These are phyloP conservation scores for Yamadazyma dushanensis DNA, from an alignment of 1,139 yeast genomes.

Conservation along the genomic window DNA sequence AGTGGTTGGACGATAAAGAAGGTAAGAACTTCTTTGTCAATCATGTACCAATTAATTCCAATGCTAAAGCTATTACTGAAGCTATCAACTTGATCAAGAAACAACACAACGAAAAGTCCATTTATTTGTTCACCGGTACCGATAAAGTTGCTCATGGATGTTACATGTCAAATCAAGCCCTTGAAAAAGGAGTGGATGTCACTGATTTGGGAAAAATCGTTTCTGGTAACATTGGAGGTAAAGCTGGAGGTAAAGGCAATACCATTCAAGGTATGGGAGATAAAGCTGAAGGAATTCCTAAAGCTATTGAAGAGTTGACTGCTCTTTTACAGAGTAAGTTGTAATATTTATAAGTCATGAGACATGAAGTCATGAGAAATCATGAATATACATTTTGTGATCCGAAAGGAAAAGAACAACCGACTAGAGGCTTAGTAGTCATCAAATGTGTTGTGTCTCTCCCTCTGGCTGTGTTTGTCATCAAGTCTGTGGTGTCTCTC, in stretches of 20 bases:
- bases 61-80: conserved; percentile 92
- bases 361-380: too few species aligned
- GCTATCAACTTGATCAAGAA: conserved; percentile 84
- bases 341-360: conserved; percentile 17
- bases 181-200: conserved; percentile 74
- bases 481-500: too few species aligned
- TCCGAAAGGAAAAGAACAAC: too few species aligned
- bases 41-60: conserved; percentile 69
- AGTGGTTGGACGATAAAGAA: conserved; percentile 54
- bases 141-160: conserved; percentile 95
- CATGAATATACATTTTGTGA: too few species aligned
- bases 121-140: conserved; percentile 80
- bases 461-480: too few species aligned
- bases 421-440: too few species aligned
- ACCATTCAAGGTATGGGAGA: conserved; percentile 97
- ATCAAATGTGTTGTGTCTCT: too few species aligned
- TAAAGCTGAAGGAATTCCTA: conserved; percentile 64
- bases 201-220: conserved; percentile 73
- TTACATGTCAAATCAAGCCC: conserved; percentile 72
- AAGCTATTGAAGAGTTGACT: conserved; percentile 71
- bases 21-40: conserved; percentile 60
- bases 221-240: conserved; percentile 81
- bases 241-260: conserved; percentile 98
- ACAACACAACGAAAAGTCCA: conserved; percentile 70
- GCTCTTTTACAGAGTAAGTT: conserved; percentile 60